Evolutionary conservation across 345 rosid species (phyloP).

Genomic region (Linum tenue): DNA sequence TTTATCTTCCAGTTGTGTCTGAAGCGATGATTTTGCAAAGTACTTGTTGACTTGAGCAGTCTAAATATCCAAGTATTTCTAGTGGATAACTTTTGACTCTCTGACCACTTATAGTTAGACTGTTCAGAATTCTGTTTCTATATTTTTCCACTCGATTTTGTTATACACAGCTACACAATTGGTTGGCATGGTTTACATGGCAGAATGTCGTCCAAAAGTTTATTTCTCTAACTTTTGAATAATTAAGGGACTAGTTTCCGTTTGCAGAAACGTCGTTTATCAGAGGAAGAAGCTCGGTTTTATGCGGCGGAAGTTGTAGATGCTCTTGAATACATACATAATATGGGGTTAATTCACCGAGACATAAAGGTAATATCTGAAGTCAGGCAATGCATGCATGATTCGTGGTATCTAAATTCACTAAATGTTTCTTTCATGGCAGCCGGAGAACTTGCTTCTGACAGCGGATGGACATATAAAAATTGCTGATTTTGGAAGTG

Average conservation of each 20-base stretch:
- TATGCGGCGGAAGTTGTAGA: constrained; percentile 88
- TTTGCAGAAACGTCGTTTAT: constrained; percentile 66
- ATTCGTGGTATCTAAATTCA: constrained; percentile 10
- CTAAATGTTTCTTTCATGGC: constrained; percentile 27
- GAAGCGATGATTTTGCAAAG: too few species aligned
- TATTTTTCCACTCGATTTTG: not conserved
- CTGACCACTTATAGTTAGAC: not conserved
- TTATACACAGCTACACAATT: too few species aligned
- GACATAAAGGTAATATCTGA: constrained; percentile 69
- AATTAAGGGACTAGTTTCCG: not conserved
- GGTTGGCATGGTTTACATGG: too few species aligned
- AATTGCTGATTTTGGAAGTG: constrained; percentile 98
- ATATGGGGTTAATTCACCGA: constrained; percentile 89
- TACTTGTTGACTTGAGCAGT: too few species aligned
- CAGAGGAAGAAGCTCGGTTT: constrained; percentile 87
- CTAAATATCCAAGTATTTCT: too few species aligned
- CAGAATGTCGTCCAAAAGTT: not conserved
- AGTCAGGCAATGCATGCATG: constrained; percentile 1
- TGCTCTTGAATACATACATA: constrained; percentile 92
- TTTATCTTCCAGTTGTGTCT: not conserved
- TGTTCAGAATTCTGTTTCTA: not conserved
- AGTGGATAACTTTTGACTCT: not conserved
- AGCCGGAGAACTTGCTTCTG: constrained; percentile 92
- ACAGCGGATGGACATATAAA: constrained; percentile 83
- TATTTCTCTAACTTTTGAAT: not conserved